Percentiles rank a stretch among this genome's conserved stretches.
These are phyloP conservation scores for Nasturtium officinale DNA, from an alignment of 345 rosid species.

Conservation along the genomic window DNA sequence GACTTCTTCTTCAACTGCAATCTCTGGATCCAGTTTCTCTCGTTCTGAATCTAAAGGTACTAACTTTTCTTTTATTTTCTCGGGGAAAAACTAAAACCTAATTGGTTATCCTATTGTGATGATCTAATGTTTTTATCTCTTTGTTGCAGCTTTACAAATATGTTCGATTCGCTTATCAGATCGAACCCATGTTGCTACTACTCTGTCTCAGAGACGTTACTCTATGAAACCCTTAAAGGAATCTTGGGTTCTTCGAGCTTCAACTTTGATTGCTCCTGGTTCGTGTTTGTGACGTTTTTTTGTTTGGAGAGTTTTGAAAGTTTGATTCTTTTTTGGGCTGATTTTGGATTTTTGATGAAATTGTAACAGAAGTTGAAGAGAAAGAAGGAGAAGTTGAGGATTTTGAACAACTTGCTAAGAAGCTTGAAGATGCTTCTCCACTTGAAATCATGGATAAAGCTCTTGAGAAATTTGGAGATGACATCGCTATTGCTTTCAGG, in stretches of 20 bases:
- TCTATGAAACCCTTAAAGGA: conserved; percentile 51
- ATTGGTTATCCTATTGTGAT: neutral
- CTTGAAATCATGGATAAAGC: conserved; percentile 92
- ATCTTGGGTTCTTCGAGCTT: conserved; percentile 55
- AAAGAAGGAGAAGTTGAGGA: conserved; percentile 58
- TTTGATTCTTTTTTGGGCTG: neutral
- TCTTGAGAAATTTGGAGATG: conserved; percentile 72
- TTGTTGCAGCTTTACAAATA: conserved; percentile 58
- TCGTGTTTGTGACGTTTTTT: neutral
- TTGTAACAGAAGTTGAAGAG: conserved; percentile 60
- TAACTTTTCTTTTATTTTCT: neutral
- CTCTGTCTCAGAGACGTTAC: conserved; percentile 45
- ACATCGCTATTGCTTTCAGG: conserved; percentile 97
- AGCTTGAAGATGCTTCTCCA: conserved; percentile 73
- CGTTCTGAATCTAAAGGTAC: conserved; percentile 53
- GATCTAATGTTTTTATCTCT: neutral
- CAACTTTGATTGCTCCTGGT: conserved; percentile 71
- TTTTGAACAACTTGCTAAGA: conserved; percentile 59
- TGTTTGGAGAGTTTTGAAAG: neutral
- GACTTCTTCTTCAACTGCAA: conserved; percentile 55
- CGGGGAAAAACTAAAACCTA: neutral
- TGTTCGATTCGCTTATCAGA: conserved; percentile 58
- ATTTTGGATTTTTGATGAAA: neutral
- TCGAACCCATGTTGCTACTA: conserved; percentile 41
- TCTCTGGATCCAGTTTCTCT: conserved; percentile 48